Base-by-base conservation (phyloP, 495 filamentous ascomycete genomes). In the Jackrogersella minutella region DNA sequence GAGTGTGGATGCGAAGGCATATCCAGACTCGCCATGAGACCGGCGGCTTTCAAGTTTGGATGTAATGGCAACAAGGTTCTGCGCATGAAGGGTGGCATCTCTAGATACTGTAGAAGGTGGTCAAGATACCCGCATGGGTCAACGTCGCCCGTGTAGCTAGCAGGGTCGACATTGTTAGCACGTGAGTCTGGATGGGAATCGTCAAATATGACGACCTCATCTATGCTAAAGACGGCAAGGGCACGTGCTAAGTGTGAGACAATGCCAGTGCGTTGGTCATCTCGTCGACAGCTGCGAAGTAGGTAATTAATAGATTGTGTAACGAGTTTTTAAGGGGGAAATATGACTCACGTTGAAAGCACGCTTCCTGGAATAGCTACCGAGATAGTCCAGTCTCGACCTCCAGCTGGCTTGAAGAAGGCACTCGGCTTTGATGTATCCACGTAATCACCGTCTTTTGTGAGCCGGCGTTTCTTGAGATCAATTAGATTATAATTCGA, bases 151-250 rank as follows among this genome's bases (percentile, higher is more conserved):
- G 88, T 90, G 66, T 90, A 89, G 19, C 77, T 77, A 5, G 80
- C 78, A 13, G 77, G 71, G 36, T 82, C 77, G 19, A 79, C 75
- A 26, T 81, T 75, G 13, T 62, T 44, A 30, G 77, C 69, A 39
- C 78, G 80, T 17, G 76, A 72, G 30, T 76, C 70, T 11, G 66
- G 21, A 0, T 75, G 80, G 36, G 75, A 79, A 73, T 93, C 90
- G 46, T 91, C 84, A 72, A 88, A 93, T 55, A 93, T 74, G 41
- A 93, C 80, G 24, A 94, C 80, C 74, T 94, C 91, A 68, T 94
- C 91, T 52, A 93, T 84, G 62, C 84, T 88, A 71, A 92, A 93
- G 58, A 93, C 88, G 21, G 90, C 86, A 6, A 87, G 77, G 11
- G 88, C 90, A 17, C 91, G 88, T 2, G 90, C 91, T 19, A 94